phyloP scores from a whole-genome alignment of 164 flowering plant genomes.

The Chimonanthus praecox region DNA sequence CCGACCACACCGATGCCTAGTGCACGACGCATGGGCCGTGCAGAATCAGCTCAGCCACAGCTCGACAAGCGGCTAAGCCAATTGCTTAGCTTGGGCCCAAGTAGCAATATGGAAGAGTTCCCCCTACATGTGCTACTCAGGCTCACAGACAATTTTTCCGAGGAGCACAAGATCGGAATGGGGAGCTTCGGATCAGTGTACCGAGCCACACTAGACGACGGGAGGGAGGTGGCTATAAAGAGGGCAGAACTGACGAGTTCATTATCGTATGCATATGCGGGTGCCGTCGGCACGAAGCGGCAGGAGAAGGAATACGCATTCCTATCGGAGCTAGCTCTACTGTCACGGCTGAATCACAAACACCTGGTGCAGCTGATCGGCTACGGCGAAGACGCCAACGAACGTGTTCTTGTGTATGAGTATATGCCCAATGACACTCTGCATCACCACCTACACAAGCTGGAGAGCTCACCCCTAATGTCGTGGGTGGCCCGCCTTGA shows the following conservation, averaged over 20 bases:
- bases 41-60: not conserved
- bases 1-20: not conserved
- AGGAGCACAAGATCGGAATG: slow-evolving; percentile 43
- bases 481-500: slow-evolving; percentile 56
- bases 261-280: slow-evolving; percentile 10
- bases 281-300: slow-evolving; percentile 17
- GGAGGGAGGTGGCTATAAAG: slow-evolving; percentile 66
- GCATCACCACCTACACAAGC: slow-evolving; percentile 66
- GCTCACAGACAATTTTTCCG: slow-evolving; percentile 56
- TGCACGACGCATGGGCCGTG: not conserved
- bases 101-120: slow-evolving; percentile 45
- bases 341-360: slow-evolving; percentile 67
- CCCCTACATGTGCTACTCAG: slow-evolving; percentile 26
- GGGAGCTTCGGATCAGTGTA: slow-evolving; percentile 86
- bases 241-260: slow-evolving; percentile 42
- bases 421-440: slow-evolving; percentile 61
- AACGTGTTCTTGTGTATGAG: slow-evolving; percentile 61
- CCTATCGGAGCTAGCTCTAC: slow-evolving; percentile 56
- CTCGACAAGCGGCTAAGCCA: slow-evolving; percentile 51
- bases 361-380: slow-evolving; percentile 66
- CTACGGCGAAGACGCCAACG: slow-evolving; percentile 49
- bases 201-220: slow-evolving; percentile 42
- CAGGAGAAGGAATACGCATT: slow-evolving; percentile 65
- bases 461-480: slow-evolving; percentile 26
- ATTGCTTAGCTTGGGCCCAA: slow-evolving; percentile 43